Conservation (phyloP, 805 yeast genomes). For the Starmerella sirachaensis region DNA sequence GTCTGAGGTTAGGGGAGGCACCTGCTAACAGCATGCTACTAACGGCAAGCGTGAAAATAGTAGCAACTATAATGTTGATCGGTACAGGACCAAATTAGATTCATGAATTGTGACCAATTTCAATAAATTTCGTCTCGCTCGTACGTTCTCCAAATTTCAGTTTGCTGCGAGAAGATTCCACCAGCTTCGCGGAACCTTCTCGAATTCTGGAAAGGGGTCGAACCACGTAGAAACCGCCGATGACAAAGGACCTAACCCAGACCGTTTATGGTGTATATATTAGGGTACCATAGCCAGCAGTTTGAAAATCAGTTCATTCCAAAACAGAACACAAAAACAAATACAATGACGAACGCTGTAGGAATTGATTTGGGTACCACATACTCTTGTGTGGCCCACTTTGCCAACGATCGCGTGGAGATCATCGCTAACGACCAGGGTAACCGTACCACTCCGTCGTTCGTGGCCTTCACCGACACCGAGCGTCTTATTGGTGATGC, state of each 20-base stretch:
- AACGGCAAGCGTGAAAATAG: too few species aligned
- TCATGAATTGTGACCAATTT: too few species aligned
- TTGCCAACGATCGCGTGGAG: constrained; percentile 76
- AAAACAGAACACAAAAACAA: constrained; percentile 1
- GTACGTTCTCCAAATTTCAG: too few species aligned
- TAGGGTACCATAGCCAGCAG: not conserved
- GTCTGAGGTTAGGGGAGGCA: too few species aligned
- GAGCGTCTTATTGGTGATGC: constrained; percentile 96
- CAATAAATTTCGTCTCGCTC: too few species aligned
- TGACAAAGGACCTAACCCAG: constrained; percentile 16
- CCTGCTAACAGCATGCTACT: too few species aligned
- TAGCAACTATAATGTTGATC: too few species aligned
- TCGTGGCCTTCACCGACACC: constrained; percentile 89
- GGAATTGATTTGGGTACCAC: constrained; percentile 75
- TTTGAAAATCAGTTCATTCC: not conserved
- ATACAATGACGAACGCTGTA: constrained; percentile 22
- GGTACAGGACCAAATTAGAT: too few species aligned
- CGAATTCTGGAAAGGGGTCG: constrained; percentile 17
- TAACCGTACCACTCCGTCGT: constrained; percentile 95
- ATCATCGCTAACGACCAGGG: constrained; percentile 97
- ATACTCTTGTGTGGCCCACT: constrained; percentile 92
- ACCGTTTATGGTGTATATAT: constrained; percentile 9
- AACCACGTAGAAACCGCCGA: constrained; percentile 11
- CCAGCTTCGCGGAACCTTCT: constrained; percentile 11
- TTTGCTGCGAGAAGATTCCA: constrained; percentile 1